Evolutionary conservation across 139 green algal genomes (phyloP), one percentile per base, ranked within the genome.

Genomic region (Picochlorum sp.): DNA sequence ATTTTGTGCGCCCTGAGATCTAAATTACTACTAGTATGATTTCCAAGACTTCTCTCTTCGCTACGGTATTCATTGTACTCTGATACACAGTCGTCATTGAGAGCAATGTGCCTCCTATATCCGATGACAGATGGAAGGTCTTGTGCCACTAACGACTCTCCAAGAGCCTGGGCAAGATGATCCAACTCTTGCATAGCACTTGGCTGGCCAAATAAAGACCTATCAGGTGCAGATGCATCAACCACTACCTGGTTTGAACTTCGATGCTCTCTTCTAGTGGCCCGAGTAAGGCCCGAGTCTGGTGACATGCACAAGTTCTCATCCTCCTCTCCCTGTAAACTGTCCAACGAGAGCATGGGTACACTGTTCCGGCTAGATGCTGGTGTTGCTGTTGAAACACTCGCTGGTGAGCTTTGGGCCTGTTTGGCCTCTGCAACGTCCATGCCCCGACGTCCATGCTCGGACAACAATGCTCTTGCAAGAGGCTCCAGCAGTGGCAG

Each of bases 71-170:
- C 34, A 4, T 41, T 13, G 8, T 41, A 41, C 0, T 41, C 34
- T 11, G 34, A 41, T 41, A 41, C 7, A 41, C 34, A 41, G 8
- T 41, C 34, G 8, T 41, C 34, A 41, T 41, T 41, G 34, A 41
- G 34, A 11, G 34, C 34, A 13, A 41, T 41, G 16, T 24, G 45
- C 24, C 75, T 57, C 52, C 75, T 78, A 57, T 80, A 78, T 4
- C 66, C 68, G 13, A 80, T 66, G 6, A 84, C 63, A 3, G 77
- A 60, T 1, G 68, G 64, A 57, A 85, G 62, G 57, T 84, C 77
- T 3, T 60, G 50, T 26, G 73, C 73, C 41, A 82, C 68, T 9
- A 79, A 49, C 15, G 55, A 59, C 69, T 85, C 73, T 2, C 79
- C 79, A 16, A 83, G 68, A 7, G 66, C 72, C 5, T 44, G 20